Conservation (phyloP, 2,329 filamentous ascomycete species). For the Dichotomopilus funicola region DNA sequence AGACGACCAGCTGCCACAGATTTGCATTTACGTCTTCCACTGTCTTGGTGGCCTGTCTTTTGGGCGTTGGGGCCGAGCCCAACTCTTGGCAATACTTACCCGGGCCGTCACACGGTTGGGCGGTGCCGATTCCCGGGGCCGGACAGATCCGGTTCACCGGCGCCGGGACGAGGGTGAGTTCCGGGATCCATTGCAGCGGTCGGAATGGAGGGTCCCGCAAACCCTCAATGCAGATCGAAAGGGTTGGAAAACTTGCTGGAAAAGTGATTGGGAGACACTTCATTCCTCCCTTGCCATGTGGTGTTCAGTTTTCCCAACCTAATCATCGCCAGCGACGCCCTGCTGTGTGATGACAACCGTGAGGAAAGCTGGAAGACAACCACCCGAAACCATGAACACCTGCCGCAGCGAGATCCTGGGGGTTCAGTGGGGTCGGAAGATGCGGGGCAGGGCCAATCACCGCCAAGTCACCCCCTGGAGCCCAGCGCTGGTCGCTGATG, state of each 20-base stretch:
- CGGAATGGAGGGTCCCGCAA: slow-evolving; percentile 1
- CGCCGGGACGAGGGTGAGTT: slow-evolving; percentile 1
- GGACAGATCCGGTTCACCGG: slow-evolving; percentile 13
- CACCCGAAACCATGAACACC: neutral
- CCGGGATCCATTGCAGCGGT: neutral
- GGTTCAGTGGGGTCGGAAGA: slow-evolving; percentile 8
- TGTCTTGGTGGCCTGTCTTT: neutral
- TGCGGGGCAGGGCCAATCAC: slow-evolving; percentile 16
- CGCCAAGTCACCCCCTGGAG: slow-evolving; percentile 10
- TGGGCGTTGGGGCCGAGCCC: slow-evolving; percentile 14
- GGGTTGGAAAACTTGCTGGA: neutral
- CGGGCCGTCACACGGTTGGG: slow-evolving; percentile 19
- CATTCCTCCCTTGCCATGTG: neutral
- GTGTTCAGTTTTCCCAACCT: neutral
- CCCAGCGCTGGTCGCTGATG: slow-evolving; percentile 18
- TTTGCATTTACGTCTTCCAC: too few relatives aligned
- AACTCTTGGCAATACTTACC: slow-evolving; percentile 17
- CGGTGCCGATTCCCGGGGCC: neutral
- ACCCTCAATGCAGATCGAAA: slow-evolving; percentile 2
- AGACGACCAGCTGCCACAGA: neutral
- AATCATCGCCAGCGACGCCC: slow-evolving; percentile 1
- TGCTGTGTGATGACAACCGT: neutral
- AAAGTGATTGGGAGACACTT: neutral
- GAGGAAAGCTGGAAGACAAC: too few relatives aligned
- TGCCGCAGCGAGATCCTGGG: neutral